These are phyloP conservation scores for Nannochloropsis gaditana DNA, from an alignment of 108 stramenopile genomes.

Conservation along the genomic window DNA sequence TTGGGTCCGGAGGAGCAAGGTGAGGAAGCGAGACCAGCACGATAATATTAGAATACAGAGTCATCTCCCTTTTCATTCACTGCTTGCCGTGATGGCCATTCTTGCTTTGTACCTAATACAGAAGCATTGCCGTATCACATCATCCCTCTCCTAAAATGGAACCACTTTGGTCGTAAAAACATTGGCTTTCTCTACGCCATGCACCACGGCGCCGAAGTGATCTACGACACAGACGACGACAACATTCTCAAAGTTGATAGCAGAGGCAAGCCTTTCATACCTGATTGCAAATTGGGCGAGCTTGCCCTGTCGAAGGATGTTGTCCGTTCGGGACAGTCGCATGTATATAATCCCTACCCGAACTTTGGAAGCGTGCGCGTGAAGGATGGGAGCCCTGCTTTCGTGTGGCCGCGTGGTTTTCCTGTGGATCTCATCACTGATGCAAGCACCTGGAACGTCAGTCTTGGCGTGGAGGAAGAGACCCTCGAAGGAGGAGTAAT, in stretches of 20 bases:
- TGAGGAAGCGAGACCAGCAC: not conserved
- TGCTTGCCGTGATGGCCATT: not conserved
- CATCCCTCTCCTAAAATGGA: constrained; percentile 42
- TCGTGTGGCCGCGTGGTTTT: constrained; percentile 61
- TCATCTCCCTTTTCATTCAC: no score
- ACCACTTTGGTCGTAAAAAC: constrained; percentile 62
- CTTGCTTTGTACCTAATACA: not conserved
- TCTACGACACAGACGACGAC: constrained; percentile 65
- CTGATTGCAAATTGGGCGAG: not conserved
- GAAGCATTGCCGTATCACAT: constrained; percentile 37
- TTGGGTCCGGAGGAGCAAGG: not conserved
- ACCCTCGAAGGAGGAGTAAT: not conserved
- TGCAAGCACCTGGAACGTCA: not conserved
- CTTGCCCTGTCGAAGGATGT: not conserved
- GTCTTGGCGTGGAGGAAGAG: not conserved
- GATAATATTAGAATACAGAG: not conserved
- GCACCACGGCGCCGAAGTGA: constrained; percentile 52
- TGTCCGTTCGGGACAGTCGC: not conserved
- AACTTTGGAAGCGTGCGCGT: constrained; percentile 29
- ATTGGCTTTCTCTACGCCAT: constrained; percentile 61
- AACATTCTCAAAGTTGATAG: constrained; percentile 42
- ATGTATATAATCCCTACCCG: constrained; percentile 54
- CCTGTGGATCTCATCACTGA: constrained; percentile 48
- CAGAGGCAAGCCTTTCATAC: constrained; percentile 23
- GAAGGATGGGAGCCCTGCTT: constrained; percentile 36